A percentile compares a stretch with the other conserved stretches of the same genome.
phyloP scores from a whole-genome alignment of 2,329 filamentous ascomycete species.

The Pestalotiopsis sp. region DNA sequence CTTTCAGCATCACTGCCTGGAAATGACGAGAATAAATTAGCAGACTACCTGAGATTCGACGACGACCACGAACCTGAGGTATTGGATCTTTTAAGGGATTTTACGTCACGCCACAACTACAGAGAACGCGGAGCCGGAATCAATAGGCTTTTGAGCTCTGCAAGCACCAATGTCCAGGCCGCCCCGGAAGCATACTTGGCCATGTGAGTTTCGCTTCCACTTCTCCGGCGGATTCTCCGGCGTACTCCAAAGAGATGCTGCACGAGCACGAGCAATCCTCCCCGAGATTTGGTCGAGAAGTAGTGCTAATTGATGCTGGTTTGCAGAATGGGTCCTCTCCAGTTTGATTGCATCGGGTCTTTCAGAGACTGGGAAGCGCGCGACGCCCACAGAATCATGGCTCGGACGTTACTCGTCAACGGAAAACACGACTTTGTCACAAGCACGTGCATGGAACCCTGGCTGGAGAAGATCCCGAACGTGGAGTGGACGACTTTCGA shows the following conservation, averaged over 20 bases:
- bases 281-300: too few relatives aligned
- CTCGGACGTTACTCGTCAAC: constrained; percentile 20
- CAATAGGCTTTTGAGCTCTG: background rate
- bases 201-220: background rate
- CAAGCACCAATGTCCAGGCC: background rate
- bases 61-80: background rate
- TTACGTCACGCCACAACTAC: background rate
- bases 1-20: background rate
- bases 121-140: background rate
- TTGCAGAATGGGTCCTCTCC: constrained; percentile 19
- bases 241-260: too few relatives aligned
- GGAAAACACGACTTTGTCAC: constrained; percentile 25
- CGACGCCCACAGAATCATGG: constrained; percentile 17
- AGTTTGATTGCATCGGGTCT: constrained; percentile 17
- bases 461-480: constrained; percentile 22
- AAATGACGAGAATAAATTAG: background rate
- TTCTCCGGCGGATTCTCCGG: too few relatives aligned
- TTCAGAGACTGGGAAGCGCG: constrained; percentile 18
- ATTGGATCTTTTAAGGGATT: background rate
- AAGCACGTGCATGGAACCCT: constrained; percentile 22
- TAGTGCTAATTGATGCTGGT: background rate
- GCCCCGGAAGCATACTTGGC: background rate
- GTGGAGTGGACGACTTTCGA: constrained; percentile 23
- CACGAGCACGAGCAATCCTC: too few relatives aligned
- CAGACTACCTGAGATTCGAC: background rate